These are phyloP conservation scores for Penicillium ochrochloron DNA, from an alignment of 495 filamentous ascomycete genomes.

Conservation along the genomic window DNA sequence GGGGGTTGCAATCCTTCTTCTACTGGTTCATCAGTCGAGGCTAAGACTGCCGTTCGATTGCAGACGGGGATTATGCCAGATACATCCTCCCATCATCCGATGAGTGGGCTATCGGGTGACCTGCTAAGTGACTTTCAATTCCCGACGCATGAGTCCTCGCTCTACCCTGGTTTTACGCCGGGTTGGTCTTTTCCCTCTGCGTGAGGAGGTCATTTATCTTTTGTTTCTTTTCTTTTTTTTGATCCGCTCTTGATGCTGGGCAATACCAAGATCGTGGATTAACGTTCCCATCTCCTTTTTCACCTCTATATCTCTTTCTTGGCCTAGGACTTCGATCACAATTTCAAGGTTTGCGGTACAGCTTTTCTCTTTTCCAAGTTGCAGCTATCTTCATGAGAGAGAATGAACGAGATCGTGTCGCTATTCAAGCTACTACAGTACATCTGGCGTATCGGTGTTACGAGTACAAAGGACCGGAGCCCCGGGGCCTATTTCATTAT, in stretches of 20 bases:
- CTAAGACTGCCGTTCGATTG: constrained; percentile 26
- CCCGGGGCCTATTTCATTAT: constrained; percentile 3
- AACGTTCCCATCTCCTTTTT: neutral
- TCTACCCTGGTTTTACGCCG: constrained; percentile 35
- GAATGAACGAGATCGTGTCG: constrained; percentile 5
- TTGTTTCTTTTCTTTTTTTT: constrained; percentile 2
- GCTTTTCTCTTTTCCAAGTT: neutral
- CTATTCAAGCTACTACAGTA: neutral
- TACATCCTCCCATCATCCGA: constrained; percentile 24
- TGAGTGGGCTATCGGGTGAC: constrained; percentile 30
- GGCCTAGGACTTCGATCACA: neutral
- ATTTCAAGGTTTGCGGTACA: neutral
- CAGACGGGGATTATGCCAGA: constrained; percentile 22
- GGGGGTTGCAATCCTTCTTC: constrained; percentile 17
- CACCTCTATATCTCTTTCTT: neutral
- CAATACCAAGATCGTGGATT: constrained; percentile 5
- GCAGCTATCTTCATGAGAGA: neutral
- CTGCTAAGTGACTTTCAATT: constrained; percentile 38
- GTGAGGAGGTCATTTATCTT: neutral
- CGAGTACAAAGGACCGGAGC: neutral
- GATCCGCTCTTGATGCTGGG: constrained; percentile 17
- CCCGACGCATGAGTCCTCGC: constrained; percentile 30
- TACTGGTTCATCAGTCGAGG: neutral
- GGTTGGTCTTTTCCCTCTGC: constrained; percentile 40
- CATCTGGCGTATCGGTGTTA: neutral